Percentiles rank a stretch among this genome's conserved stretches.
phyloP scores from a whole-genome alignment of 108 stramenopile species.

The Schizochytrium sp. region DNA sequence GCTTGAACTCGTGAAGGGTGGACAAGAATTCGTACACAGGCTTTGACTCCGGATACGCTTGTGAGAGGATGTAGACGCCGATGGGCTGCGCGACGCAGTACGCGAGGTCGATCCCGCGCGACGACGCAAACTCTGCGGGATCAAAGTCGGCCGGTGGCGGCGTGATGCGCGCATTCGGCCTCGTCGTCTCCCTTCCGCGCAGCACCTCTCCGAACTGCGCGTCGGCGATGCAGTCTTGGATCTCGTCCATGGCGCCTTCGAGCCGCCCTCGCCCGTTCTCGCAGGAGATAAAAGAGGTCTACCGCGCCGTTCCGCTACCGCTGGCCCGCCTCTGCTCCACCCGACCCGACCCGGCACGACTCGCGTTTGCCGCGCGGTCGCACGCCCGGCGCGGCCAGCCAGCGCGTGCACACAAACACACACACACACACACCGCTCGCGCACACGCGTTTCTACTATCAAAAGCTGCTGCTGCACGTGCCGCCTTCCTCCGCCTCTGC shows the following conservation, averaged over 20 bases:
- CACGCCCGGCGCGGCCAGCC: no score
- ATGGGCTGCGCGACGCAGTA: neutral
- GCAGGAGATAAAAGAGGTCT: no score
- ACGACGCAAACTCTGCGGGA: neutral
- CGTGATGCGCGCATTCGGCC: neutral
- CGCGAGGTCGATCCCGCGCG: neutral
- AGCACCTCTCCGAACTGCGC: conserved; percentile 18
- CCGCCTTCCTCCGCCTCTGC: no score
- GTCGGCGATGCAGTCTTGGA: conserved; percentile 14
- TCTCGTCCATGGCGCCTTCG: neutral
- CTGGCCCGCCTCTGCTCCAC: no score
- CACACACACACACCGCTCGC: no score
- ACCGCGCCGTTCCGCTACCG: no score
- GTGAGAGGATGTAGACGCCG: neutral
- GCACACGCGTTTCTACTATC: no score
- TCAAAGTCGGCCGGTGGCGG: neutral
- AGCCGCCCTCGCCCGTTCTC: no score
- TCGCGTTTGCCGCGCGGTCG: no score
- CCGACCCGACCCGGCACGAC: no score
- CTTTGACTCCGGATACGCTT: neutral
- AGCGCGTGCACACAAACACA: no score
- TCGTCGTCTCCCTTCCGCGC: neutral
- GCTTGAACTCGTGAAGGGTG: neutral
- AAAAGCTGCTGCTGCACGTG: no score
- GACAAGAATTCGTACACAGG: neutral